phyloP scores from a whole-genome alignment of 441 rosid genomes.

The Eutrema salsugineum region DNA sequence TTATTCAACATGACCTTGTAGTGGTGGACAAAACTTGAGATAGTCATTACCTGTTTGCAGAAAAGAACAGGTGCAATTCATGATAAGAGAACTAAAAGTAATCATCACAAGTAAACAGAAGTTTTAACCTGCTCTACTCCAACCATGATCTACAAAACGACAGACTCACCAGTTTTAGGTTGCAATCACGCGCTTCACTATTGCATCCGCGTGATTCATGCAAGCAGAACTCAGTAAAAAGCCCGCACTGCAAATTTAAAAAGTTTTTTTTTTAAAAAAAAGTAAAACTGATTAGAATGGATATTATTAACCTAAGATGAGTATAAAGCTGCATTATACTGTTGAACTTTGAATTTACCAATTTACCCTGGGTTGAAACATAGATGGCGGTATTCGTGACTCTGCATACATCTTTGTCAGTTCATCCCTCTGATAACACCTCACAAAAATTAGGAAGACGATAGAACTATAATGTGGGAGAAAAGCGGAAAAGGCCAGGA shows the following conservation, averaged over 20 bases:
- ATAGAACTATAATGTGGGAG: background rate
- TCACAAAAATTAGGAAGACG: slow-evolving; percentile 35
- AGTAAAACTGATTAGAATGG: slow-evolving; percentile 18
- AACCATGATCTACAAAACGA: slow-evolving; percentile 5
- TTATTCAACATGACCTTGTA: slow-evolving; percentile 52
- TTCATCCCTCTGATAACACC: slow-evolving; percentile 74
- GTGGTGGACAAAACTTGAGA: slow-evolving; percentile 58
- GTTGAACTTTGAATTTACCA: slow-evolving; percentile 34
- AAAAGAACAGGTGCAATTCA: background rate
- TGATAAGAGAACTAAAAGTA: background rate
- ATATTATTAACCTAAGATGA: background rate
- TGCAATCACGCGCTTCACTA: slow-evolving; percentile 40
- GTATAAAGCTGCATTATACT: slow-evolving; percentile 2
- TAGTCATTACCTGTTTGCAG: slow-evolving; percentile 60
- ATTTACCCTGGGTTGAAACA: slow-evolving; percentile 73
- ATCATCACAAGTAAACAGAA: background rate
- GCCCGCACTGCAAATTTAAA: slow-evolving; percentile 53
- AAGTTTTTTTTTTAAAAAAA: background rate
- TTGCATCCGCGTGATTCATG: slow-evolving; percentile 61
- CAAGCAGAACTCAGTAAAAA: slow-evolving; percentile 60
- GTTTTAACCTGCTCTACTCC: background rate
- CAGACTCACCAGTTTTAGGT: slow-evolving; percentile 59
- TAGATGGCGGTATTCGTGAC: slow-evolving; percentile 50
- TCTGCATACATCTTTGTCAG: slow-evolving; percentile 59
- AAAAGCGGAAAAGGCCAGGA: slow-evolving; percentile 21